Percentiles rank a stretch among this genome's conserved stretches.
Conservation (phyloP, 1,139 yeast genomes). For the Debaryomyces sp. region DNA sequence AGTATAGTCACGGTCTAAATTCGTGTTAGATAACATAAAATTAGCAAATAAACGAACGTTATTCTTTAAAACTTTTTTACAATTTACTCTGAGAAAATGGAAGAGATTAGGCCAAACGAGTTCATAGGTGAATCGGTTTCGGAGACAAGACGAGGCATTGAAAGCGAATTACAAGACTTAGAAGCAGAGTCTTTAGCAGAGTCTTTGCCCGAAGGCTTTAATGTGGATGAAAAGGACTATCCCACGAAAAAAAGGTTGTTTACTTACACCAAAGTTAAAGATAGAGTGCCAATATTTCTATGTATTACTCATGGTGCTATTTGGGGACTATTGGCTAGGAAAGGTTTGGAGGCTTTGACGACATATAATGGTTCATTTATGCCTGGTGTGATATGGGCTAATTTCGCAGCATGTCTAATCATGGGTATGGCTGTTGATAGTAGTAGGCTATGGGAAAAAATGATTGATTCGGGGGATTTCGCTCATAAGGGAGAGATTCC, state of each 20-base stretch:
- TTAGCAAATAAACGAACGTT: no score
- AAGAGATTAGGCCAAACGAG: neutral
- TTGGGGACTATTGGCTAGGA: constrained; percentile 47
- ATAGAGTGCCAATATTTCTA: constrained; percentile 9
- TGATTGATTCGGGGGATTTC: constrained; percentile 16
- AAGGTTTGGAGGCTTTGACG: constrained; percentile 37
- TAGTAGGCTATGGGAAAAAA: constrained; percentile 27
- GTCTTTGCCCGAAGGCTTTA: constrained; percentile 32
- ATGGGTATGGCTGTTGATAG: constrained; percentile 58
- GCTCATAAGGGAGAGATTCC: constrained; percentile 45
- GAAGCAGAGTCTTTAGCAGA: constrained; percentile 27
- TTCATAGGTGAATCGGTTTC: neutral
- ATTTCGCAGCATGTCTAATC: constrained; percentile 73
- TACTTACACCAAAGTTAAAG: neutral
- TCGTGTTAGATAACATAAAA: no score
- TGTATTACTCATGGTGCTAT: constrained; percentile 35
- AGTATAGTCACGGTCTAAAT: no score
- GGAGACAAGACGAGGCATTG: neutral
- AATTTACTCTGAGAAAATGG: no score
- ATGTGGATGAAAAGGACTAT: constrained; percentile 11
- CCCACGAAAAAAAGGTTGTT: neutral
- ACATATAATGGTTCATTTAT: constrained; percentile 40
- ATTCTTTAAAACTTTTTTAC: no score
- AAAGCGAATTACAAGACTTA: constrained; percentile 4
- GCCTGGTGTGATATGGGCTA: constrained; percentile 78